Conservation (phyloP, 2,329 filamentous ascomycete species). For the Pseudogymnoascus verrucosus region DNA sequence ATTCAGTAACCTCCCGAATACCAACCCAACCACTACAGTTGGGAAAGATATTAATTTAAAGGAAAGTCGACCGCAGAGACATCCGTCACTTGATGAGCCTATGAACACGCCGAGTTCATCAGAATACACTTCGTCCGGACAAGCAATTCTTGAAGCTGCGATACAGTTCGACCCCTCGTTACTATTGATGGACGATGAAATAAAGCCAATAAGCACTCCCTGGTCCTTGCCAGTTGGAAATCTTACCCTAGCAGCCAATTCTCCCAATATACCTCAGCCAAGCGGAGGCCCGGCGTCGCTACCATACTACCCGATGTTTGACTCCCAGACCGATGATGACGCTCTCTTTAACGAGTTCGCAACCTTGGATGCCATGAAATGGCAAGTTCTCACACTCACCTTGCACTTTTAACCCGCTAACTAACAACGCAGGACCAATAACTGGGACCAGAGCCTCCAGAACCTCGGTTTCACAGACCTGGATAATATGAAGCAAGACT, state of each 20-base stretch:
- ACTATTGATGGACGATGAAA: not conserved
- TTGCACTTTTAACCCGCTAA: conserved; percentile 10
- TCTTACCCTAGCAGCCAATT: not conserved
- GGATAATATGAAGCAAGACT: conserved; percentile 28
- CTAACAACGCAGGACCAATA: conserved; percentile 21
- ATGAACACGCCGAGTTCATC: conserved; percentile 2
- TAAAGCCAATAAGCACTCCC: not conserved
- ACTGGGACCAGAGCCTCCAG: conserved; percentile 28
- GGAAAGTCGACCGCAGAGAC: not conserved
- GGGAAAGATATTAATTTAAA: not conserved
- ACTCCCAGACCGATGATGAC: conserved; percentile 30
- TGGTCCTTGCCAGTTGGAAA: not conserved
- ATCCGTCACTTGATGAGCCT: not conserved
- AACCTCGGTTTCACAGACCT: conserved; percentile 29
- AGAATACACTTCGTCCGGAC: not conserved
- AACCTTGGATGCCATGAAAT: conserved; percentile 45
- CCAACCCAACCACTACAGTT: not conserved
- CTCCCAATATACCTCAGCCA: conserved; percentile 1
- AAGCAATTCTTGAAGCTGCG: not conserved
- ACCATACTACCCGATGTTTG: conserved; percentile 15
- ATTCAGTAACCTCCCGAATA: not conserved
- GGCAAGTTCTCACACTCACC: conserved; percentile 23
- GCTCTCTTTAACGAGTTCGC: conserved; percentile 51
- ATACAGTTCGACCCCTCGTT: conserved; percentile 1
- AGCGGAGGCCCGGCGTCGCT: conserved; percentile 8